Base-by-base conservation (phyloP, 108 stramenopile species). In the Nitzschia palea region DNA sequence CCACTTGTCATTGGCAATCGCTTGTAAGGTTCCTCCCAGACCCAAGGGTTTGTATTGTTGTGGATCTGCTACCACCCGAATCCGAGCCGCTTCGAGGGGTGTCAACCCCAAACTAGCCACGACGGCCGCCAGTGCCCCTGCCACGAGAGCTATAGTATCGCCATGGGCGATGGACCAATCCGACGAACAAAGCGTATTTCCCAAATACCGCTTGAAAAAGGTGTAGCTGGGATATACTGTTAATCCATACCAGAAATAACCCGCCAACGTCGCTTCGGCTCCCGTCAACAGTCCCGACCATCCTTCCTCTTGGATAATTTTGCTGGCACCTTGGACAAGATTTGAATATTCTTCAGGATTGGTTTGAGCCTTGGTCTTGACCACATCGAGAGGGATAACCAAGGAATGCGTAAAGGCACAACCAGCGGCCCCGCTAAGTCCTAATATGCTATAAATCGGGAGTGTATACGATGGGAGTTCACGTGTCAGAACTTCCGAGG, bases 221-320 rank as follows among this genome's bases (percentile, higher is more conserved):
- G 94, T 73, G 67, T 97, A 97, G 31, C 83, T 79, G 0, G 97
- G 97, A 76, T 97, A 97, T 9, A 93, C 95, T n/a, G 81, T 84
- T 1, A 95, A 36, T 5, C 97, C 97, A 66, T 97, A 97, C 93
- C 94, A 97, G 14, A 88, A 65, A 66, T 97, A 97, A 0, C 97
- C 97, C 2, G 74, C 87, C 40, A 97, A 47, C 8, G 97, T 97
- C 0, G 97, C 93, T 65, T 93, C 93, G 1, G 85, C 57, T n/a
- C 97, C 97, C 18, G 90, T 74, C 25, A 91, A 66, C 10, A 97
- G 79, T 9, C 81, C 85, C 4, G 9, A 14, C 9, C 78, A 26
- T 31, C 97, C 97, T 73, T 96, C 94, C 43, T 89, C 70, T 28
- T 70, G 55, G 0, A 79, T 53, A 47, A 96, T 89, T n/a, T 68